These are phyloP conservation scores for Neocallimastix lanati DNA, from an alignment of 192 early-diverging fungal species.

Conservation along the genomic window DNA sequence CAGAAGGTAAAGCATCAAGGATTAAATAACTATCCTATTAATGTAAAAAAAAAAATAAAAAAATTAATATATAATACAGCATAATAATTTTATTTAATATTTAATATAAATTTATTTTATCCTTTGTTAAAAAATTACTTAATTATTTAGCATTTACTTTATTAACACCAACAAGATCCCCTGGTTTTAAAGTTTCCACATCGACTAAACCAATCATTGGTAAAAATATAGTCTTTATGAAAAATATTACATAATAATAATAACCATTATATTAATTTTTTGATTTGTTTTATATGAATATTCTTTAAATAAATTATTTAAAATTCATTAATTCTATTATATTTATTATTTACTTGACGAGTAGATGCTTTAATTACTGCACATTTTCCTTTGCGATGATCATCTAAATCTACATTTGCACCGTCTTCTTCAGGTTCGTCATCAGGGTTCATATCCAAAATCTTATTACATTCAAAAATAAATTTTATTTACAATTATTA, in stretches of 20 bases:
- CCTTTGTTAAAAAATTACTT: too few species aligned
- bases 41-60: too few species aligned
- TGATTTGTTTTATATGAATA: too few species aligned
- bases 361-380: slow-evolving; percentile 93
- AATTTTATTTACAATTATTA: too few species aligned
- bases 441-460: slow-evolving; percentile 80
- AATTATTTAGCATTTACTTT: slow-evolving; percentile 33
- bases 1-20: slow-evolving; percentile 86
- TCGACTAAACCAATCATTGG: slow-evolving; percentile 95
- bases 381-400: slow-evolving; percentile 85
- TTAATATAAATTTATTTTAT: too few species aligned
- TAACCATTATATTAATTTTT: too few species aligned
- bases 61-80: too few species aligned
- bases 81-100: too few species aligned
- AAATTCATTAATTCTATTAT: too few species aligned
- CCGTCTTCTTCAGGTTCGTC: slow-evolving; percentile 86
- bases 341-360: slow-evolving; percentile 44
- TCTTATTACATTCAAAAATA: too few species aligned
- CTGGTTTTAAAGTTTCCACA: slow-evolving; percentile 68
- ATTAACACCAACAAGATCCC: slow-evolving; percentile 92
- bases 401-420: slow-evolving; percentile 80
- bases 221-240: slow-evolving; percentile 70
- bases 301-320: too few species aligned
- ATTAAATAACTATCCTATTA: slow-evolving; percentile 86
- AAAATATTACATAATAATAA: too few species aligned